These are phyloP conservation scores for Talaromyces sp. DNA, from an alignment of 2,329 filamentous ascomycete species.

Conservation along the genomic window DNA sequence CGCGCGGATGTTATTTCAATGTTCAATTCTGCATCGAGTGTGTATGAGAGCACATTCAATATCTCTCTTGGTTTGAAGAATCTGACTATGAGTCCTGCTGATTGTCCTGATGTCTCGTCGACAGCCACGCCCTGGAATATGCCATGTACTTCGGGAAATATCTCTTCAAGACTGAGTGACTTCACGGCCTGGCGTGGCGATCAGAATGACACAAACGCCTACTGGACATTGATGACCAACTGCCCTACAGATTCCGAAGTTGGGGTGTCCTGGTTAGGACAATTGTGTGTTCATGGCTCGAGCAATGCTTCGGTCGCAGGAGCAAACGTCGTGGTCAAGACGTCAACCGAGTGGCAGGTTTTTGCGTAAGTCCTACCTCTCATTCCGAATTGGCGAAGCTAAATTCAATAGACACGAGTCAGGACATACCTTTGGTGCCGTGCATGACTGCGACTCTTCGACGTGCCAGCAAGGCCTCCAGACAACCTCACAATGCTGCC, in stretches of 20 bases:
- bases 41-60: slow-evolving; percentile 92
- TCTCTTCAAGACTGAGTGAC: slow-evolving; percentile 75
- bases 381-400: not conserved
- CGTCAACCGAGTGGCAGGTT: slow-evolving; percentile 85
- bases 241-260: slow-evolving; percentile 82
- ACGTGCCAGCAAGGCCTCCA: slow-evolving; percentile 65
- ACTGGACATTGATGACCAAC: slow-evolving; percentile 84
- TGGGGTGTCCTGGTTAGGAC: slow-evolving; percentile 88
- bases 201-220: slow-evolving; percentile 75
- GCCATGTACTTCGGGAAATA: slow-evolving; percentile 57
- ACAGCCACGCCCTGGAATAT: slow-evolving; percentile 78
- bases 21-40: slow-evolving; percentile 79
- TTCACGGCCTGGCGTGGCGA: slow-evolving; percentile 87
- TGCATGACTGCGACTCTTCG: slow-evolving; percentile 79
- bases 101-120: slow-evolving; percentile 67
- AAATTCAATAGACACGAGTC: slow-evolving; percentile 63
- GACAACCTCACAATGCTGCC: slow-evolving; percentile 72
- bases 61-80: slow-evolving; percentile 89
- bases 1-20: slow-evolving; percentile 73
- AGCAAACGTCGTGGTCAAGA: slow-evolving; percentile 85
- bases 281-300: slow-evolving; percentile 66
- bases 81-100: slow-evolving; percentile 67
- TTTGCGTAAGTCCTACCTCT: slow-evolving; percentile 56
- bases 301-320: slow-evolving; percentile 62
- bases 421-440: slow-evolving; percentile 91